These are phyloP conservation scores for Trichosporon coremiiforme DNA, from an alignment of 1,284 basidiomycete genomes.

Conservation along the genomic window DNA sequence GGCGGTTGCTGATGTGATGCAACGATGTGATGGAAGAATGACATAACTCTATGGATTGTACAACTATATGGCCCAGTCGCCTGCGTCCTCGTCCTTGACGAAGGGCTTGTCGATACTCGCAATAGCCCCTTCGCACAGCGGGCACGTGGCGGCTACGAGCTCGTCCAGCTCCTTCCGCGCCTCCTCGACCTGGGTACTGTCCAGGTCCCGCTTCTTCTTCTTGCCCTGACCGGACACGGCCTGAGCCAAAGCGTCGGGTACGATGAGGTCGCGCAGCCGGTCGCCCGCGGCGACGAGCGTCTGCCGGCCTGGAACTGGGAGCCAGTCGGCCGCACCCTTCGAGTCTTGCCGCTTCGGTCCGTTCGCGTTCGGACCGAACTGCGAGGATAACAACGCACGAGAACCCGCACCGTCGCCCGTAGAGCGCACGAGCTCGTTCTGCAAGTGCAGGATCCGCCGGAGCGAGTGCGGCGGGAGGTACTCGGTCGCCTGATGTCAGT, in stretches of 20 bases:
- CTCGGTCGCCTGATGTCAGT: constrained; percentile 72
- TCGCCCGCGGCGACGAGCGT: constrained; percentile 89
- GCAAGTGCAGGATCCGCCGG: constrained; percentile 78
- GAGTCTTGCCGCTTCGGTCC: constrained; percentile 33
- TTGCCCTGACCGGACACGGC: constrained; percentile 48
- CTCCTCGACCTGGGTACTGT: constrained; percentile 63
- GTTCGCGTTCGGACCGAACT: constrained; percentile 17
- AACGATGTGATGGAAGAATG: neutral
- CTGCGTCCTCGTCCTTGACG: constrained; percentile 71
- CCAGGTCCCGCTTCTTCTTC: constrained; percentile 59
- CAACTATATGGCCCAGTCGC: constrained; percentile 73
- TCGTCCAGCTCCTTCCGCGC: constrained; percentile 78
- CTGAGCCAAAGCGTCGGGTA: constrained; percentile 81
- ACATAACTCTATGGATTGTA: neutral
- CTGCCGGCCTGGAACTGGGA: constrained; percentile 65
- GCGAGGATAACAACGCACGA: constrained; percentile 45
- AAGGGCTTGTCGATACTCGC: constrained; percentile 83
- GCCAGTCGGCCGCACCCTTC: constrained; percentile 38
- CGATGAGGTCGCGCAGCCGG: constrained; percentile 80
- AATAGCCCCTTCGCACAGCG: constrained; percentile 83
- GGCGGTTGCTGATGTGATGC: neutral
- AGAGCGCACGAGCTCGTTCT: constrained; percentile 74
- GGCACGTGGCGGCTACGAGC: constrained; percentile 80
- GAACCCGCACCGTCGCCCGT: constrained; percentile 46
- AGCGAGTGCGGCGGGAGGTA: constrained; percentile 78